A percentile compares a stretch with the other conserved stretches of the same genome.
These are phyloP conservation scores for Pseudocercospora pini-densiflorae DNA, from an alignment of 2,329 filamentous ascomycete species.

Conservation along the genomic window DNA sequence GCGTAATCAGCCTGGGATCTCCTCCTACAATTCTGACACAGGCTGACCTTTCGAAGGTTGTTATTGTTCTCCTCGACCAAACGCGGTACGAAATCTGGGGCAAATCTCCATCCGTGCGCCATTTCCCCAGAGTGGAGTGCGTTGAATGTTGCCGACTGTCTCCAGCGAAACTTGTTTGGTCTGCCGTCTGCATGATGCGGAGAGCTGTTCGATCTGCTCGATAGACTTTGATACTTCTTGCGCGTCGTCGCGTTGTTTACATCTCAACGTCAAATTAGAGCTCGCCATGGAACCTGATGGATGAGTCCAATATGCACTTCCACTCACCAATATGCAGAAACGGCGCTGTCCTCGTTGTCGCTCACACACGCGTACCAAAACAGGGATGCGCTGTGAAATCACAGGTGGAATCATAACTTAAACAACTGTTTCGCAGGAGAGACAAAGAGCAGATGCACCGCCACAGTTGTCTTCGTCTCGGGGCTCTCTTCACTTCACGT, in stretches of 20 bases:
- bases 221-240: background rate
- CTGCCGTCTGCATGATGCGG: conserved; percentile 1
- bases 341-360: background rate
- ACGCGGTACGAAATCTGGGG: background rate
- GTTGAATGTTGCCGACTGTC: background rate
- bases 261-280: background rate
- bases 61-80: background rate
- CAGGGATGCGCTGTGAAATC: background rate
- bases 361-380: background rate
- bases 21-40: background rate
- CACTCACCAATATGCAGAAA: too few species aligned
- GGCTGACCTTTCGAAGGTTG: background rate
- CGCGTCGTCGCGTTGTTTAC: conserved; percentile 4
- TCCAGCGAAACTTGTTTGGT: background rate
- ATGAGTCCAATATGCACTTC: background rate
- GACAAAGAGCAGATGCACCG: background rate
- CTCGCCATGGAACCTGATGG: too few species aligned
- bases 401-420: background rate
- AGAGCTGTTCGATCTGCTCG: background rate
- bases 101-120: background rate
- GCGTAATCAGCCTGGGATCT: background rate
- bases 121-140: background rate
- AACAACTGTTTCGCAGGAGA: background rate
- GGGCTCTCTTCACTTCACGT: background rate
- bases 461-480: conserved; percentile 2